Percentiles rank a stretch among this genome's conserved stretches.
phyloP scores from a whole-genome alignment of 495 filamentous ascomycete species.

The Trichoderma erinaceum region DNA sequence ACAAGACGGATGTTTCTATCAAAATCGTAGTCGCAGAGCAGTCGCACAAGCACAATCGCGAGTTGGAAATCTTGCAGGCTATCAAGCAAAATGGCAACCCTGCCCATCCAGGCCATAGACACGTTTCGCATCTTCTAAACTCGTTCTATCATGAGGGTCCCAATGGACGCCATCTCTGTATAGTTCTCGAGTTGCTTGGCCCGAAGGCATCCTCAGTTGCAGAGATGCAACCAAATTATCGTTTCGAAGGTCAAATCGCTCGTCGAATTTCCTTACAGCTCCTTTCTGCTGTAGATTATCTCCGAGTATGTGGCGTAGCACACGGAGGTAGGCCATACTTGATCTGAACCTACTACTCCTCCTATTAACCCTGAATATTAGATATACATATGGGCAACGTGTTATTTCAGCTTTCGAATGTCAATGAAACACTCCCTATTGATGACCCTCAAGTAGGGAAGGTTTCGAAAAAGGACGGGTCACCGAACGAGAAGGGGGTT shows the following conservation, averaged over 20 bases:
- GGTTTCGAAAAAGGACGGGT: background rate
- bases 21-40: background rate
- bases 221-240: background rate
- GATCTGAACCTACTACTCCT: background rate
- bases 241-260: background rate
- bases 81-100: background rate
- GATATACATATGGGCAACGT: background rate
- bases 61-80: background rate
- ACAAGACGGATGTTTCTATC: background rate
- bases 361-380: background rate
- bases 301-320: background rate
- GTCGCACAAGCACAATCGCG: background rate
- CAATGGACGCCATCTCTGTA: background rate
- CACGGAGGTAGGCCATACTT: background rate
- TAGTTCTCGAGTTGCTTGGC: background rate
- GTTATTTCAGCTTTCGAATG: background rate
- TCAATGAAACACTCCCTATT: background rate
- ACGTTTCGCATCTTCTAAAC: background rate
- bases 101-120: background rate
- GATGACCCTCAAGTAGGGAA: background rate
- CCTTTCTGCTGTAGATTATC: background rate
- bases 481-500: background rate
- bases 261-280: background rate
- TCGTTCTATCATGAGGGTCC: background rate
- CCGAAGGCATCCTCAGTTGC: background rate